Conservation (phyloP, 2,329 filamentous ascomycete genomes). For the Sordariomycetes sp. region DNA sequence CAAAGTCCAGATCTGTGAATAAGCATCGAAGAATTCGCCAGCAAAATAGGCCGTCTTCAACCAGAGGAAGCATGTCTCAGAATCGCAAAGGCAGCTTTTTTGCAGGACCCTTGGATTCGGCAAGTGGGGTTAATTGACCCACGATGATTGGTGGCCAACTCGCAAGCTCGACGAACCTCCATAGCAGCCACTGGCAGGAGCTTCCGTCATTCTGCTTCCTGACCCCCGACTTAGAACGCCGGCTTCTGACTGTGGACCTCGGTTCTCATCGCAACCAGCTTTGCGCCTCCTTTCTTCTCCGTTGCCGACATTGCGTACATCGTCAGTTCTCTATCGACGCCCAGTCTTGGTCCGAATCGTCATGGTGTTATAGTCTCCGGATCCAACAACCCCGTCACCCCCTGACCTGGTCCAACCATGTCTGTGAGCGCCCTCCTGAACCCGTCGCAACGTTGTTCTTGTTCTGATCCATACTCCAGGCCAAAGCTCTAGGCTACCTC, state of each 20-base stretch:
- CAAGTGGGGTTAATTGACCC: background rate
- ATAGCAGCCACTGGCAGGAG: background rate
- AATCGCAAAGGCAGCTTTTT: too few species aligned
- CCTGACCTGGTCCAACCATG: constrained; percentile 1
- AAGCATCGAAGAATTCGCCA: too few species aligned
- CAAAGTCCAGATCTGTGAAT: background rate
- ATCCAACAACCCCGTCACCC: background rate
- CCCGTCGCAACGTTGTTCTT: too few species aligned
- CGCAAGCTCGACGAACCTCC: background rate
- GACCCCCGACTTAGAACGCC: background rate
- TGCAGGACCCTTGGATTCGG: background rate
- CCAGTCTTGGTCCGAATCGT: background rate
- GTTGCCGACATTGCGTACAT: background rate
- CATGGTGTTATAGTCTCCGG: background rate
- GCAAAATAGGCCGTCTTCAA: too few species aligned
- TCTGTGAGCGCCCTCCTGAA: constrained; percentile 1
- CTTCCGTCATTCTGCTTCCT: background rate
- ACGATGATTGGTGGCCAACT: background rate
- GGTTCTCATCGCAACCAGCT: too few species aligned
- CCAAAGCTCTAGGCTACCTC: constrained; percentile 78
- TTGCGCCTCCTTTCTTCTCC: too few species aligned
- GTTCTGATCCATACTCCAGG: constrained; percentile 30
- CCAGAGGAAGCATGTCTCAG: too few species aligned
- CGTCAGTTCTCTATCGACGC: background rate
- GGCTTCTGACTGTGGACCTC: too few species aligned